phyloP scores from a whole-genome alignment of 345 rosid genomes.

The Salix udensis region DNA sequence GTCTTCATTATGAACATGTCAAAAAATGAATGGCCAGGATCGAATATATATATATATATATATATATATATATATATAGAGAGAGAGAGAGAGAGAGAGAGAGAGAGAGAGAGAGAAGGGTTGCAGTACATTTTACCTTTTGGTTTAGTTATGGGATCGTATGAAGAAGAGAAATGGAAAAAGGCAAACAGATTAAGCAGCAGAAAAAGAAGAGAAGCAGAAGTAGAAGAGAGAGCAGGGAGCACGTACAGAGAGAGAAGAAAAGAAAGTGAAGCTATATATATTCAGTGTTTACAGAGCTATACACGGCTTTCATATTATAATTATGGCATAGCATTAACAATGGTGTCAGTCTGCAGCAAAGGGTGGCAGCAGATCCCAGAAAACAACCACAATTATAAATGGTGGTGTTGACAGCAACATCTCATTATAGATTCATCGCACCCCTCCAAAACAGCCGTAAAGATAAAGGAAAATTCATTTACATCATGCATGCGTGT shows the following conservation, averaged over 20 bases:
- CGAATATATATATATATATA: not conserved
- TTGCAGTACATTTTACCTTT: not conserved
- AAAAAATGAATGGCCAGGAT: not conserved
- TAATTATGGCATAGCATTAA: conserved; percentile 21
- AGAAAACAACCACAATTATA: conserved; percentile 34
- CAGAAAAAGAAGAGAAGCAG: conserved; percentile 4
- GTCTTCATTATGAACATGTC: not conserved
- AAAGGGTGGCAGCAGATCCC: conserved; percentile 44
- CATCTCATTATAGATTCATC: conserved; percentile 7
- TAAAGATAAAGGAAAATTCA: not conserved
- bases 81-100: too few species aligned
- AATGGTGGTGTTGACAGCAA: conserved; percentile 23
- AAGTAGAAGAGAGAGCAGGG: not conserved
- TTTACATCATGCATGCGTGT: not conserved
- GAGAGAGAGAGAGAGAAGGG: not conserved
- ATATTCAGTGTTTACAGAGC: not conserved
- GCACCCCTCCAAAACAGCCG: conserved; percentile 15
- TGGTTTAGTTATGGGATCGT: not conserved
- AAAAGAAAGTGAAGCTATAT: conserved; percentile 4
- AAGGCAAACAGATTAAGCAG: not conserved
- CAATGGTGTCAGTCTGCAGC: conserved; percentile 21
- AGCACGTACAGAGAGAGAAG: not conserved
- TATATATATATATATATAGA: too few species aligned
- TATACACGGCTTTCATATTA: conserved; percentile 7
- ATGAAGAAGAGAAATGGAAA: not conserved